Base-by-base conservation (phyloP, 805 yeast genomes). In the Nakazawaea holstii region DNA sequence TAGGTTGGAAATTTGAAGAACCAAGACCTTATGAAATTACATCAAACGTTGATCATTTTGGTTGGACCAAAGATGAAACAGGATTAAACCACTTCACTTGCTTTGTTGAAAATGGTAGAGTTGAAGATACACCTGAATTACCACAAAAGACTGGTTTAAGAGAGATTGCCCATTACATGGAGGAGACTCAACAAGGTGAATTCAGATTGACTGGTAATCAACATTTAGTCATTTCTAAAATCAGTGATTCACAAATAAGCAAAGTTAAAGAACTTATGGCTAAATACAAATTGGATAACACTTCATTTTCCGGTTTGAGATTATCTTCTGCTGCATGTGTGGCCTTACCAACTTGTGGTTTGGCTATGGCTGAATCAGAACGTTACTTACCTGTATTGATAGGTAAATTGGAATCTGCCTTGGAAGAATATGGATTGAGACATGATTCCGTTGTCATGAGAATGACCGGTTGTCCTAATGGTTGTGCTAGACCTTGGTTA, bases 391-490 rank as follows among this genome's bases (percentile, higher is more conserved):
- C 98, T 8, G 83, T 75, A 43, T 75, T 92, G 58, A 79, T 92
- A 55, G 66, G 84, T 53, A 88, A 90, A 68, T 70, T 92, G 51
- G 98, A 92, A 67, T 78, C 72, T n/a, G 81, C 89, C 17, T 73
- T 92, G 49, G 97, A 92, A 68, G 96, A 90, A 60, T 81, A 82
- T 55, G 98, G 98, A 8, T 77, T 92, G 58, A 85, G 96, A 62
- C 96, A 90, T 59, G 98, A 92, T 67, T 83, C 96, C 7, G 77
- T 92, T 55, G 96, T 90, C 24, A 86, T 92, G 95, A 82, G 98
- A 73, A 91, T 92, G 97, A 92, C 97, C 29, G 98, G 98, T 49
- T 92, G 98, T 76, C 97, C 97, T 47, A 92, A 92, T 66, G 98
- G 98, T 56, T 92, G 98, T 74, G 94, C 98, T 24, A 82, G 98